Percentiles rank a stretch among this genome's conserved stretches.
Conservation (phyloP, 108 stramenopile species). For the Seminavis robusta region DNA sequence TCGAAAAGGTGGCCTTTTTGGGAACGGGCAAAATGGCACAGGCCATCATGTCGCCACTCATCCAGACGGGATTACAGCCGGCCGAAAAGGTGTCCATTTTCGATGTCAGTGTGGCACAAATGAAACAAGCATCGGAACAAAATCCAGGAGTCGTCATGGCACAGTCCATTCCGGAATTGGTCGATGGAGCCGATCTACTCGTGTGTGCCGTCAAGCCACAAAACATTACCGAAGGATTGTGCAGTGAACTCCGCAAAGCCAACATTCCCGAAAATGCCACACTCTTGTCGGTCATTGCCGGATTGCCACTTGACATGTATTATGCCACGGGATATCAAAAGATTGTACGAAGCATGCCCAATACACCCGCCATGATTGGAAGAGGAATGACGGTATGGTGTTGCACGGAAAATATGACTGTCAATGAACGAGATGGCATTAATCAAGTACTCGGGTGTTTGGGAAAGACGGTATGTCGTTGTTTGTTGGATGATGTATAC, state of each 20-base stretch:
- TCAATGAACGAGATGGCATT: conserved; percentile 51
- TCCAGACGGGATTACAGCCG: conserved; percentile 54
- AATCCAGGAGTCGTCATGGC: conserved; percentile 45
- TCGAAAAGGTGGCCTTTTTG: conserved; percentile 77
- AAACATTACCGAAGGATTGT: conserved; percentile 56
- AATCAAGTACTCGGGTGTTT: conserved; percentile 58
- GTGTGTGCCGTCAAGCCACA: conserved; percentile 91
- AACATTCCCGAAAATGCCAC: conserved; percentile 15
- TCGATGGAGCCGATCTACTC: conserved; percentile 72
- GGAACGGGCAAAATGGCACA: conserved; percentile 96
- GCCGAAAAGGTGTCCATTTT: conserved; percentile 55
- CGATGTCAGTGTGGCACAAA: conserved; percentile 55
- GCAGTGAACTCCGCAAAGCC: conserved; percentile 25
- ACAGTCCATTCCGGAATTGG: conserved; percentile 29
- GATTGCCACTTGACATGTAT: conserved; percentile 45
- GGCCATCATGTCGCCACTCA: conserved; percentile 82
- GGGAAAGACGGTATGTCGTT: conserved; percentile 59
- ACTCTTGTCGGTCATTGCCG: conserved; percentile 52
- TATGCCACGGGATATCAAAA: conserved; percentile 39
- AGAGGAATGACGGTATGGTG: conserved; percentile 84
- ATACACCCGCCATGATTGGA: conserved; percentile 87
- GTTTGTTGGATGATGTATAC: not conserved
- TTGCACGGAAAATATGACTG: conserved; percentile 66
- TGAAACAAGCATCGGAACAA: conserved; percentile 29
- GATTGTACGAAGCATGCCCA: conserved; percentile 92